Evolutionary conservation across 2,329 filamentous ascomycete species (phyloP), one percentile per base, ranked within the genome.

Genomic region (Ophiostoma triangulosporum): DNA sequence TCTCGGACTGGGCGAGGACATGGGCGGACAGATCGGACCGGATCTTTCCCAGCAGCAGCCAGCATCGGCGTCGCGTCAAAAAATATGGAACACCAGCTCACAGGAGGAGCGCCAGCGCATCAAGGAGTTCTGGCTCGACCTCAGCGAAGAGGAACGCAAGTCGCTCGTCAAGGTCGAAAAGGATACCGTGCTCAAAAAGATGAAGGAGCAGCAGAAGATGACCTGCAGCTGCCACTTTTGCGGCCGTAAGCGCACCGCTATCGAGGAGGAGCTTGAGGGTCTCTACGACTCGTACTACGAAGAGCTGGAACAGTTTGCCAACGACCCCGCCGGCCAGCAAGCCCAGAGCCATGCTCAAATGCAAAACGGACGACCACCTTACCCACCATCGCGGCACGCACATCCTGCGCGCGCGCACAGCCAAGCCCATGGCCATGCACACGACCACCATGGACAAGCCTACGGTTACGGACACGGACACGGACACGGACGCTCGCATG

Each of bases 191-290:
- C 72, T 98, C 54, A 89, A 88, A 65, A 98, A 98, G 74, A 98
- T 98, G 93, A 98, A 98, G 75, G 93, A 98, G 69, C 93, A 98
- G 69, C 93, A 98, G 68, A 97, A 97, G 69, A 90, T 97, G 67
- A 97, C 91, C 2, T 98, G 93, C 73, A 96, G 90, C 67, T 98
- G 93, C 69, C 94, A 89, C 4, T 91, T 98, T 38, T 98, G 93
- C 68, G 93, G 93, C 52, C 81, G 93, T 60, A 98, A 98, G 72
- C 82, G 93, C 52, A 95, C 86, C 12, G 93, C 93, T 36, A 98
- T 98, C 61, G 93, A 98, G 69, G 93, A 98, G 70, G 93, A 98
- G 69, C 75, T 98, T 12, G 93, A 98, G 66, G 90, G 95, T 17
- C 78, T 98, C 12, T 98, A 98, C 69, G 93, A 98, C 71, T 91